Conservation (phyloP, 176 grass and related monocot species). For the Cymbopogon citratus region DNA sequence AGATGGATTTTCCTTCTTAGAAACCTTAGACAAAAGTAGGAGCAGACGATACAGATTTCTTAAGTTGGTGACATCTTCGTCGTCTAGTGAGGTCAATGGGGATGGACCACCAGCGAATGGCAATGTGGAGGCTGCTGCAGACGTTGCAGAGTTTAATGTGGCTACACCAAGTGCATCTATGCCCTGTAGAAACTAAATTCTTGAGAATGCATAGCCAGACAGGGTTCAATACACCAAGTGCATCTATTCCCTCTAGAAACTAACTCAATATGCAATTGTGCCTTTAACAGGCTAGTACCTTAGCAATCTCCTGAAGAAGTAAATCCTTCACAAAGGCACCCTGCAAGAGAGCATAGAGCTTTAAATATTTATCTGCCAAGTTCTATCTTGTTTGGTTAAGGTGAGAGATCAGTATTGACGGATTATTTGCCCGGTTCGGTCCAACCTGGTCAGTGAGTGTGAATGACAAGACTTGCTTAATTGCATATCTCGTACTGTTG, state of each 20-base stretch:
- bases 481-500: conserved; percentile 51
- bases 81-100: conserved; percentile 41
- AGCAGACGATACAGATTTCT: conserved; percentile 75
- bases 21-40: conserved; percentile 56
- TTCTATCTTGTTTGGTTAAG: conserved; percentile 18
- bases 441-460: conserved; percentile 80
- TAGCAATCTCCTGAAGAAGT: conserved; percentile 88
- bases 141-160: conserved; percentile 64
- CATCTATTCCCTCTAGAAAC: conserved; percentile 79
- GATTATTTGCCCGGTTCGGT: conserved; percentile 4
- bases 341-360: conserved; percentile 48
- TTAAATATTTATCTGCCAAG: conserved; percentile 5
- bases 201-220: conserved; percentile 5
- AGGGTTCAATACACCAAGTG: conserved; percentile 69
- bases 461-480: conserved; percentile 88
- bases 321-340: conserved; percentile 98
- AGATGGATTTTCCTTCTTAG: conserved; percentile 49
- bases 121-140: conserved; percentile 64
- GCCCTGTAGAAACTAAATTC: conserved; percentile 48
- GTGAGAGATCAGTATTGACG: conserved; percentile 6
- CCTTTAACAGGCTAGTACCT: conserved; percentile 43
- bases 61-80: conserved; percentile 72
- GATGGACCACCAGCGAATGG: conserved; percentile 44
- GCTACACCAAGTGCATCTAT: conserved; percentile 86
- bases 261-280: not conserved